Evolutionary conservation across 2,329 filamentous ascomycete species (phyloP).

Genomic region (Ascomycota sp.): DNA sequence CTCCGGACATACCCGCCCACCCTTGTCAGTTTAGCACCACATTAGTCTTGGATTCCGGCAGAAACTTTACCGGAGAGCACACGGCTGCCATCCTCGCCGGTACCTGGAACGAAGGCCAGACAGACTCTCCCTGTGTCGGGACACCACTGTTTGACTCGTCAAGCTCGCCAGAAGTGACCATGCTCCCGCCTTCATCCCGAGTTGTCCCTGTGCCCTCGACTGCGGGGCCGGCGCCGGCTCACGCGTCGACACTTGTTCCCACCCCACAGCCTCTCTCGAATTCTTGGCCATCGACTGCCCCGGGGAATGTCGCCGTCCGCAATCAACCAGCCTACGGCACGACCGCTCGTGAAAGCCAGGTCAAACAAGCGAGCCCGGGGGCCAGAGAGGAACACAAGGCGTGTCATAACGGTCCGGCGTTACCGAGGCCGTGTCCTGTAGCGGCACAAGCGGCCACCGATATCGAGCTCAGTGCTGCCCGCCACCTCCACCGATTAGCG

Average conservation of each 20-base stretch:
- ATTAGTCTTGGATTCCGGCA: constrained; percentile 7
- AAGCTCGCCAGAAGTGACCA: constrained; percentile 4
- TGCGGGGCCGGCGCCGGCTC: neutral
- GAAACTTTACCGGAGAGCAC: constrained; percentile 21
- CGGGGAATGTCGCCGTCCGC: no score
- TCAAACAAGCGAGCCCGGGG: no score
- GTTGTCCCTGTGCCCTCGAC: constrained; percentile 1
- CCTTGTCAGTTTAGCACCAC: constrained; percentile 15
- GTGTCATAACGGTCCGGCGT: constrained; percentile 4
- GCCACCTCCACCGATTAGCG: constrained; percentile 15
- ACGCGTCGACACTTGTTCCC: neutral
- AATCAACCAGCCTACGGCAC: neutral
- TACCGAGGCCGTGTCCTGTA: no score
- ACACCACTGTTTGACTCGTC: constrained; percentile 8
- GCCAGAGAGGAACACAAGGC: neutral
- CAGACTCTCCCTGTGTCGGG: constrained; percentile 28
- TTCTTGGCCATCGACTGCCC: neutral
- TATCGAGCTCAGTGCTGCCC: constrained; percentile 1
- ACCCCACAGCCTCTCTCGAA: neutral
- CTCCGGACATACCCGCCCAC: constrained; percentile 5
- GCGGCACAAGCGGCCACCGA: no score
- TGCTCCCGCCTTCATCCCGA: constrained; percentile 2
- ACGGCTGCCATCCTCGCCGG: constrained; percentile 31
- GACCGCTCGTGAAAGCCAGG: neutral
- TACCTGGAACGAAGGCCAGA: constrained; percentile 43